These are phyloP conservation scores for Sugiyamaella floridensis DNA, from an alignment of 805 yeast genomes.

Conservation along the genomic window DNA sequence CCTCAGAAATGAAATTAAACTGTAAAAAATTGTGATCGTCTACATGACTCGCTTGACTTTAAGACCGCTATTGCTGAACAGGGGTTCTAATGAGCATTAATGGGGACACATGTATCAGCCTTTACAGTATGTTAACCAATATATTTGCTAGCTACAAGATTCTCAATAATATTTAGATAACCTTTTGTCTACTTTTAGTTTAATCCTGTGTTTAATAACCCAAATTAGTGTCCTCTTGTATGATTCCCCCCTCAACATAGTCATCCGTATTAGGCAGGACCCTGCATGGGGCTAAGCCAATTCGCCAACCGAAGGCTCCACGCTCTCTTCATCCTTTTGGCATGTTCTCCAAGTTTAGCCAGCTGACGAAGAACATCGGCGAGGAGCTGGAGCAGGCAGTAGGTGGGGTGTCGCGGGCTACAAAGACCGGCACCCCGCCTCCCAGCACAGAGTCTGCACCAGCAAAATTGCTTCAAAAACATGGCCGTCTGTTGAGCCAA, in stretches of 20 bases:
- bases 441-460: conserved; percentile 6
- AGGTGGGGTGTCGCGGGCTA: conserved; percentile 11
- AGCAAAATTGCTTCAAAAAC: conserved; percentile 9
- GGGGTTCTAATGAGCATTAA: too few relatives aligned
- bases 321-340: background rate
- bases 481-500: conserved; percentile 11
- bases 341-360: conserved; percentile 55
- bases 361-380: conserved; percentile 53
- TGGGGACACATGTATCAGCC: too few relatives aligned
- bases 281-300: background rate
- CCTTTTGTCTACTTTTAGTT: too few relatives aligned
- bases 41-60: too few relatives aligned
- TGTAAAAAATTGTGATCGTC: too few relatives aligned
- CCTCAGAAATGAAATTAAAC: too few relatives aligned
- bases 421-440: conserved; percentile 1
- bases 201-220: too few relatives aligned
- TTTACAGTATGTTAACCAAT: too few relatives aligned
- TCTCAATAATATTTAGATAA: too few relatives aligned
- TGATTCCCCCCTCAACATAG: background rate
- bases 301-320: background rate
- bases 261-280: background rate
- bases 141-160: too few relatives aligned
- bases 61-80: too few relatives aligned
- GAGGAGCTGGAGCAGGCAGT: conserved; percentile 51
- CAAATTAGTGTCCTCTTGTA: background rate